Conservation (phyloP, 2,329 filamentous ascomycete species). For the Trichoderma sp. region DNA sequence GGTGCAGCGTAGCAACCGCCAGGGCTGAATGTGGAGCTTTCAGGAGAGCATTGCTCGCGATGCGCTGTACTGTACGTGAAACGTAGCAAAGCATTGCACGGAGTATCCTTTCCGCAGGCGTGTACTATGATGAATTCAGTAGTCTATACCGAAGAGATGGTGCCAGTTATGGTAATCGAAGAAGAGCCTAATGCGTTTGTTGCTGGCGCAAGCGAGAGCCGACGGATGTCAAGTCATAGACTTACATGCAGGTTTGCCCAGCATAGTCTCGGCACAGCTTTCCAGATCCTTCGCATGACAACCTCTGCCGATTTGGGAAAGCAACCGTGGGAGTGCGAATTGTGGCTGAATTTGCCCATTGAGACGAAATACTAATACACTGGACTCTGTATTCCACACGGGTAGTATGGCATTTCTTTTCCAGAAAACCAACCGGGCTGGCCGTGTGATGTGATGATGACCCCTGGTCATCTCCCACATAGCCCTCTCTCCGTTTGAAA, state of each 20-base stretch:
- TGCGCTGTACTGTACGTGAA: background rate
- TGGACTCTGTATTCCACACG: no score
- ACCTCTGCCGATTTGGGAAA: background rate
- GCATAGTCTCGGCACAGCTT: background rate
- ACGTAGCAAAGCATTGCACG: background rate
- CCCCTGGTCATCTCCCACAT: background rate
- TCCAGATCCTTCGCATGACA: background rate
- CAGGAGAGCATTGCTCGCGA: background rate
- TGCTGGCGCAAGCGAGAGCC: background rate
- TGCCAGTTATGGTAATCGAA: background rate
- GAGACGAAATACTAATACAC: background rate
- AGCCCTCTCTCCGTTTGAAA: background rate
- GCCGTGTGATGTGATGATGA: background rate
- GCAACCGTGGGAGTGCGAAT: no score
- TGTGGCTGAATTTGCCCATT: background rate
- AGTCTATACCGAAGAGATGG: background rate
- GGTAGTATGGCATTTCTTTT: background rate
- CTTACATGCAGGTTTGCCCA: background rate
- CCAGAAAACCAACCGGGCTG: background rate
- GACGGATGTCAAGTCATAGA: background rate
- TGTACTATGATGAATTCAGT: conserved; percentile 1
- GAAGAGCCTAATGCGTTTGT: background rate
- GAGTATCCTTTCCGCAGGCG: background rate
- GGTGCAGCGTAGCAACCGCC: background rate
- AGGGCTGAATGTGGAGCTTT: conserved; percentile 6